A percentile compares a stretch with the other conserved stretches of the same genome.
These are phyloP conservation scores for Blepharisma stoltei DNA, from an alignment of 73 alveolate species.

Conservation along the genomic window DNA sequence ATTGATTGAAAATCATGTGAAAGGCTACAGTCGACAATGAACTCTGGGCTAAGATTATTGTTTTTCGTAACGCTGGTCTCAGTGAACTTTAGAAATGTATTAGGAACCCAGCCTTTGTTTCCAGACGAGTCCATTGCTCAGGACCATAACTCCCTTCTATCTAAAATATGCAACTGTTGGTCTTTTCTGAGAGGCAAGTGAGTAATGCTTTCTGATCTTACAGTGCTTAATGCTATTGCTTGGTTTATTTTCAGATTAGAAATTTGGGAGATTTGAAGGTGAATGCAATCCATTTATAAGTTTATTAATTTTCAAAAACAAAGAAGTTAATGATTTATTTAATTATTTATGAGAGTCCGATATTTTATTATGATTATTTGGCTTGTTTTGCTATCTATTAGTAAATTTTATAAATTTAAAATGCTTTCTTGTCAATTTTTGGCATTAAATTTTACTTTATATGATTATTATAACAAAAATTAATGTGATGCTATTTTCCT, in stretches of 20 bases:
- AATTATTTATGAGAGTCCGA: too few relatives aligned
- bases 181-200: slow-evolving; percentile 10
- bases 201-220: neutral
- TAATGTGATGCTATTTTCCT: too few relatives aligned
- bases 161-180: slow-evolving; percentile 12
- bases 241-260: neutral
- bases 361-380: too few relatives aligned
- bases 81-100: neutral
- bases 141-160: neutral
- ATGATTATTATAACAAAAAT: too few relatives aligned
- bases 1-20: slow-evolving; percentile 4
- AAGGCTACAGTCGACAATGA: neutral
- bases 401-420: too few relatives aligned
- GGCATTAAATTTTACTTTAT: too few relatives aligned
- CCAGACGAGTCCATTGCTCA: slow-evolving; percentile 4
- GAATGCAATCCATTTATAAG: too few relatives aligned
- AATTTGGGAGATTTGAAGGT: too few relatives aligned
- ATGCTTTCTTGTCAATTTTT: too few relatives aligned
- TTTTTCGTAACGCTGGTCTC: neutral
- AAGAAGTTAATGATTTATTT: too few relatives aligned
- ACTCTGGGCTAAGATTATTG: slow-evolving; percentile 12
- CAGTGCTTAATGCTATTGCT: slow-evolving; percentile 1
- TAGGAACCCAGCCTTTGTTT: slow-evolving; percentile 30
- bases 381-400: too few relatives aligned
- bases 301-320: too few relatives aligned